Evolutionary conservation across 2,329 filamentous ascomycete genomes (phyloP).

Genomic region (Lachnellula arida): DNA sequence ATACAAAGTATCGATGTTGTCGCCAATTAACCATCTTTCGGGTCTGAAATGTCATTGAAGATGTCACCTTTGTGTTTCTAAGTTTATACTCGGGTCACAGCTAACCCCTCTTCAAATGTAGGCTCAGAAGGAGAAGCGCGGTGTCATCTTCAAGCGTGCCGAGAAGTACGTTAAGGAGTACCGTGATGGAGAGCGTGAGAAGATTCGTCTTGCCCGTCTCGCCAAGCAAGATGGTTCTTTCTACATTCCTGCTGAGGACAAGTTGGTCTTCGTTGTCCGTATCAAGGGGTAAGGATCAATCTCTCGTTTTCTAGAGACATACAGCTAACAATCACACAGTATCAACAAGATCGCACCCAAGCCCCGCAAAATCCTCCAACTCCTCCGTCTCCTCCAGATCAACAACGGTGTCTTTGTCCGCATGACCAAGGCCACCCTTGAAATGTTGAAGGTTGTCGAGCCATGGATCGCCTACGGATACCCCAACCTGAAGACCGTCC

Average conservation of each 20-base stretch:
- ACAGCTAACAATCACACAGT: conserved; percentile 45
- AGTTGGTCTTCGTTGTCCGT: conserved; percentile 95
- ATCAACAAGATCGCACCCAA: conserved; percentile 99
- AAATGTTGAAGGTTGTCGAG: conserved; percentile 98
- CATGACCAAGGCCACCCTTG: conserved; percentile 93
- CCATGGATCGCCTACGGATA: conserved; percentile 99
- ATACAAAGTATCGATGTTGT: conserved; percentile 85
- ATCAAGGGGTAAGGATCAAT: conserved; percentile 77
- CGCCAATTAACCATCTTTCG: conserved; percentile 99
- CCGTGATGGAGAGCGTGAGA: conserved; percentile 96
- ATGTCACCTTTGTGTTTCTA: conserved; percentile 19
- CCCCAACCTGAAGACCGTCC: conserved; percentile 98
- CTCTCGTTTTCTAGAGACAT: conserved; percentile 4
- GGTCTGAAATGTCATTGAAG: conserved; percentile 65
- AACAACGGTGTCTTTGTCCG: conserved; percentile 99
- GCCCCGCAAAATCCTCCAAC: conserved; percentile 99
- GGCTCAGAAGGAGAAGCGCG: conserved; percentile 98
- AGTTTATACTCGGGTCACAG: conserved; percentile 16
- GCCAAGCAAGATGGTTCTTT: conserved; percentile 90
- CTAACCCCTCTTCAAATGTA: conserved; percentile 45
- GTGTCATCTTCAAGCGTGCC: conserved; percentile 98
- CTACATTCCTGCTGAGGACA: conserved; percentile 91
- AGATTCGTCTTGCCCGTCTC: conserved; percentile 84
- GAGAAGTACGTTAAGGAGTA: conserved; percentile 99
- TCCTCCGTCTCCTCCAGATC: conserved; percentile 99